Base-by-base conservation (phyloP, 2,329 filamentous ascomycete genomes). In the Shiraia bambusicola region DNA sequence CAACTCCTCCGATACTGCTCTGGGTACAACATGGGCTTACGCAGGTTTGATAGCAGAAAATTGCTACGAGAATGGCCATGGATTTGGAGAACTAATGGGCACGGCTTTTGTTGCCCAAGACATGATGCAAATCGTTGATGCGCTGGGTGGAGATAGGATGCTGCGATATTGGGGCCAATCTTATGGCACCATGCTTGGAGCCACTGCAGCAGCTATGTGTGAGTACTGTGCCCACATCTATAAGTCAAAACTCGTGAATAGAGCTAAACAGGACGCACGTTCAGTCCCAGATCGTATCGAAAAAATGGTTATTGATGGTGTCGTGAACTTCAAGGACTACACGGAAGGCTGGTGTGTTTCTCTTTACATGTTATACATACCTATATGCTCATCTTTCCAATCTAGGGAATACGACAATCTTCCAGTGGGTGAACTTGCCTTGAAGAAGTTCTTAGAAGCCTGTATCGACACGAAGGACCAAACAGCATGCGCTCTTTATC, bases 151-250 rank as follows among this genome's bases (percentile, higher is more conserved):
- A 24, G 49, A 52, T 9, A 33, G 49, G 4, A 16, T 45, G 3
- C 38, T 50, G 19, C 34, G 39, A 17, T 72, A 66, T 49, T 65
- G 63, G 50, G 38, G 68, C 65, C 59, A 69, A n/a, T 74, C 70
- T 1, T 76, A 75, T 40, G 72, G 74, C 5, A 74, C 71, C 1
- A 44, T 72, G 0, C 56, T 76, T 1, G 73, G 74, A 4, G 59
- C 69, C 4, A 76, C 72, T 0, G 72, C 76, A 43, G 71, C 73
- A 1, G 62, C 69, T 10, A 66, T 76, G 53, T 74, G 19, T 22
- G 8, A 22, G 19, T 22, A 22, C 4, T 22, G 19, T n/a, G n/a
- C n/a, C n/a, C 19, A 5, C 8, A 22, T 22, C 4, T 8, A 22
- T 22, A 22, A 22, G 4, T 8, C 8, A 8, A 8, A 22, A n/a